Evolutionary conservation across 2,329 filamentous ascomycete species (phyloP).

Genomic region (Trichoderma guizhouense): DNA sequence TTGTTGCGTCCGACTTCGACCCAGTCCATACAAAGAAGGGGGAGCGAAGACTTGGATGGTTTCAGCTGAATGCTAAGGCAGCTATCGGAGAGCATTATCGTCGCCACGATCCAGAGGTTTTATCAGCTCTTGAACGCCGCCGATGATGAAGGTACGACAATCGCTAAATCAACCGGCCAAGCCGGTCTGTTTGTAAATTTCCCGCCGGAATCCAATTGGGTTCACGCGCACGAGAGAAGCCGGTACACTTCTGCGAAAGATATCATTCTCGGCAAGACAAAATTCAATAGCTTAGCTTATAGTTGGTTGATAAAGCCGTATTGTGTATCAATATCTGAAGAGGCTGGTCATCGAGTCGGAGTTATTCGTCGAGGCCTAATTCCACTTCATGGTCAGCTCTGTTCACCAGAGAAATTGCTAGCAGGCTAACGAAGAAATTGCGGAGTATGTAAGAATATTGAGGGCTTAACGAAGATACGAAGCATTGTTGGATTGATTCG

Average conservation of each 20-base stretch:
- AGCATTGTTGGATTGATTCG: not conserved
- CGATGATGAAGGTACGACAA: no score
- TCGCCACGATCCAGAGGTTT: not conserved
- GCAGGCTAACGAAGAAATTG: not conserved
- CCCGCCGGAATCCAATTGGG: not conserved
- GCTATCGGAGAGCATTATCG: rapidly evolving
- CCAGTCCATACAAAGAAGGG: no score
- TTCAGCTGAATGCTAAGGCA: not conserved
- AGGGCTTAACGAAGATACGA: not conserved
- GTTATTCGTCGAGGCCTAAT: not conserved
- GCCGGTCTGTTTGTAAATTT: not conserved
- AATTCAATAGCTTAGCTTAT: not conserved
- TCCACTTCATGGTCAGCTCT: not conserved
- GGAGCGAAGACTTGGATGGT: not conserved
- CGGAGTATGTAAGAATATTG: not conserved
- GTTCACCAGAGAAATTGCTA: not conserved
- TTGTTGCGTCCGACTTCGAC: not conserved
- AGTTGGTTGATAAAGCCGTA: not conserved
- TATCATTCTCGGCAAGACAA: not conserved
- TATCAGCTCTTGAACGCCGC: not conserved
- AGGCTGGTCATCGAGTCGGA: not conserved
- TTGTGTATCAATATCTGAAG: not conserved
- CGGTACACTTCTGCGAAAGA: not conserved
- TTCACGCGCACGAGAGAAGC: not conserved
- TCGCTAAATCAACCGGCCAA: not conserved